Evolutionary conservation across 2,329 filamentous ascomycete species (phyloP), one percentile per base, ranked within the genome.

Genomic region (Chaetothyriales sp.): DNA sequence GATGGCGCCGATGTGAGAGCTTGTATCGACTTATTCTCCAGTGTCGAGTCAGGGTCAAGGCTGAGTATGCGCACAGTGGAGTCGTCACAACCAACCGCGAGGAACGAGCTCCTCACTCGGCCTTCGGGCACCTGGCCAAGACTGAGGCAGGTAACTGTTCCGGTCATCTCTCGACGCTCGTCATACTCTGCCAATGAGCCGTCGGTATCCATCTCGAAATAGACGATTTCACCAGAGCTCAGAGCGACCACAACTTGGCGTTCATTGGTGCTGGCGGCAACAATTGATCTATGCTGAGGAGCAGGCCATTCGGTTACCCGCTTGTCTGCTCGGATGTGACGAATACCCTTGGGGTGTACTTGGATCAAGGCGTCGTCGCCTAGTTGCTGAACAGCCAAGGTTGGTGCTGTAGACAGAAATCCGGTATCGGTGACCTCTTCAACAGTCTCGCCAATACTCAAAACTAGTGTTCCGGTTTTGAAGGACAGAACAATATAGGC

Each of bases 21-120:
- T 66, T 96, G 92, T 2, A 98, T 86, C 3, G 88, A 95, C 63
- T 94, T 94, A 66, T 84, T 92, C 65, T 95, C 87, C 9, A 98
- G 72, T 0, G 88, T 94, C 2, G 86, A 84, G 57, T 95, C 89
- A 0, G 88, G 87, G 61, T 93, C 87, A 26, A 95, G 71, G 62
- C 88, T 94, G 50, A 94, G 76, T 49, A 98, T 87, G 49, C 92
- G 84, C 49, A 98, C 92, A 0, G 92, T 96, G 53, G 86, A 88
- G 67, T 99, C 92, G 61, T 95, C 92, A 63, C 90, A 96, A 5
- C 93, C 93, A 44, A 99, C 90, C 44, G 93, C 93, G 49, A 96
- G 74, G 70, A 93, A 98, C 1, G 86, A 87, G 65, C 89, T 95
- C 64, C 93, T 78, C 43, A 90, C 73, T 47, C 88, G 81, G 25